A percentile compares a stretch with the other conserved stretches of the same genome.
These are phyloP conservation scores for Monosporascus cannonballus DNA, from an alignment of 2,329 filamentous ascomycete species.

Conservation along the genomic window DNA sequence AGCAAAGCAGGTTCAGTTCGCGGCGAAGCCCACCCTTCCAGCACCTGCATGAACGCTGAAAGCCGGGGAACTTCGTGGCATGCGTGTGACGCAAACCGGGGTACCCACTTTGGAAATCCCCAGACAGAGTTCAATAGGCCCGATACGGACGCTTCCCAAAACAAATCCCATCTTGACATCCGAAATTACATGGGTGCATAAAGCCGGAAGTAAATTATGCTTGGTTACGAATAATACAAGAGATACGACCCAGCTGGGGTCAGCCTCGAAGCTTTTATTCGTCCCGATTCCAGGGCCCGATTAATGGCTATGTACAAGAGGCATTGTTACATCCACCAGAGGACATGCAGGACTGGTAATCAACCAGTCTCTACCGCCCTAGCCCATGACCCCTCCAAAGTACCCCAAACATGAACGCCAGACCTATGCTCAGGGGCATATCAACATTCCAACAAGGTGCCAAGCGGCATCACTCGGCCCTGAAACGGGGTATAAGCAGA, in stretches of 20 bases:
- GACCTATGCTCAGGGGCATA: conserved; percentile 17
- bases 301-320: conserved; percentile 4
- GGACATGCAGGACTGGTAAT: conserved; percentile 4
- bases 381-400: conserved; percentile 8
- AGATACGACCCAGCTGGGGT: conserved; percentile 3
- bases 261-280: conserved; percentile 9
- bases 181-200: background rate
- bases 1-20: no score
- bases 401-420: conserved; percentile 20
- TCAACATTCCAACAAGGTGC: conserved; percentile 14
- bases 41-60: no score
- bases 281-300: conserved; percentile 1
- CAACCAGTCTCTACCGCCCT: conserved; percentile 3
- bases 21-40: no score
- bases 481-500: conserved; percentile 13
- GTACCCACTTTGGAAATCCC: no score
- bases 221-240: background rate
- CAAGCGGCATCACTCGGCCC: conserved; percentile 21
- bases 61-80: no score
- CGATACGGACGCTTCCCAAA: background rate
- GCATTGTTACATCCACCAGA: conserved; percentile 15
- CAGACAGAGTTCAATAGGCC: no score
- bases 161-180: no score
- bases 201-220: background rate
- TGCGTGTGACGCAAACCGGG: no score